Percentiles rank a stretch among this genome's conserved stretches.
These are phyloP conservation scores for Scopulariopsis brevicaulis DNA, from an alignment of 2,329 filamentous ascomycete species.

Conservation along the genomic window DNA sequence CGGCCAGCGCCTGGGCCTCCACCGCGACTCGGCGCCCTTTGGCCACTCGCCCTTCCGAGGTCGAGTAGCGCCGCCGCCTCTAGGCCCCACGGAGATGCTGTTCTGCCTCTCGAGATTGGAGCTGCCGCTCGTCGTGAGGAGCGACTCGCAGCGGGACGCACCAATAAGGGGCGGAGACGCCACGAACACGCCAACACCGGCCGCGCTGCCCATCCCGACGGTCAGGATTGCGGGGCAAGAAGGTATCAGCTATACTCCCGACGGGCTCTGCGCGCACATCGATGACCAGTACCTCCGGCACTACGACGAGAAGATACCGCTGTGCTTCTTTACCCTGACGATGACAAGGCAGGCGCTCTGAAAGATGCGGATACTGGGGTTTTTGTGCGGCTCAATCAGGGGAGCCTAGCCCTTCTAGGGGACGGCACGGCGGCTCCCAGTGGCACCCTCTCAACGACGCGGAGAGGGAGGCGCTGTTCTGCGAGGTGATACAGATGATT, in stretches of 20 bases:
- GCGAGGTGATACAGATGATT: conserved; percentile 44
- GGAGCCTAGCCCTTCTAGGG: conserved; percentile 13
- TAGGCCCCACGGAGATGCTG: conserved; percentile 54
- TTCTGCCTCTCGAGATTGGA: conserved; percentile 46
- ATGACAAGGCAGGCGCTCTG: conserved; percentile 44
- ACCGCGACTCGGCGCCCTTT: conserved; percentile 46
- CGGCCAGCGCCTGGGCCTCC: conserved; percentile 57
- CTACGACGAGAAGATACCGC: conserved; percentile 45
- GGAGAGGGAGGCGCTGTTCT: conserved; percentile 40
- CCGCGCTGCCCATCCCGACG: conserved; percentile 19
- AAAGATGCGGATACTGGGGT: conserved; percentile 43
- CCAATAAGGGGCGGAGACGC: conserved; percentile 7
- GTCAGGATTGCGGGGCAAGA: conserved; percentile 37
- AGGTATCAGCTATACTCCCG: conserved; percentile 35
- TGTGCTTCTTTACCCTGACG: conserved; percentile 46
- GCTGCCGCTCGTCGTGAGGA: conserved; percentile 41
- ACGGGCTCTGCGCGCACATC: conserved; percentile 41
- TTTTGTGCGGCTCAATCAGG: conserved; percentile 37
- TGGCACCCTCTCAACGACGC: conserved; percentile 23
- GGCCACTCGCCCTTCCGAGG: conserved; percentile 44
- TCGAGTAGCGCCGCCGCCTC: conserved; percentile 58
- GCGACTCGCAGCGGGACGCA: conserved; percentile 28
- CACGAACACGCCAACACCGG: conserved; percentile 14
- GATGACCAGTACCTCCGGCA: conserved; percentile 42
- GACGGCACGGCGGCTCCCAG: neutral